Base-by-base conservation (phyloP, 1,284 basidiomycete genomes). In the Baeospora myosura region DNA sequence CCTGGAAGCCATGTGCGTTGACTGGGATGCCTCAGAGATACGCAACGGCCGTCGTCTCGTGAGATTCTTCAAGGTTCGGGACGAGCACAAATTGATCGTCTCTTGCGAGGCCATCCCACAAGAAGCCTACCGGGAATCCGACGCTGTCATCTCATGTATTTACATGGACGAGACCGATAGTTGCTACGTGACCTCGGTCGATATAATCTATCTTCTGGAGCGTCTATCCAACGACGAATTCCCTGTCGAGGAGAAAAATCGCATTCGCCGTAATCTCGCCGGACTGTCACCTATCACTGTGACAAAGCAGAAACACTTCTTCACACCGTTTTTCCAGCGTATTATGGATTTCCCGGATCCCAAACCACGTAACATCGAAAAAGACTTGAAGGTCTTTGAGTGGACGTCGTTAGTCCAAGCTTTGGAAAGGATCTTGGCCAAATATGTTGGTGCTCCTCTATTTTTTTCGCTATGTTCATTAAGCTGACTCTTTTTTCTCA, bases 331-430 rank as follows among this genome's bases (percentile, higher is more conserved):
- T 65, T 98, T 97, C 72, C 83, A 88, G 63, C 75, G 81, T 50
- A 93, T 98, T 65, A 97, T 98, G 94, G 81, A 88, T 43, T 95
- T 96, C 57, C 88, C 90, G 0, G 80, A 87, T 43, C 94, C 94
- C 2, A 93, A 91, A 61, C 94, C 94, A 4, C 74, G 95, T 40
- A 94, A 95, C 61, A 98, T 98, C 48, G 94, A 97, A 62, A 97
- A 98, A 72, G 92, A 96, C 56, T 76, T 98, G 59, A 98, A 98
- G 65, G 92, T 97, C 2, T 98, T 98, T 57, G 81, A 85, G n/a
- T 98, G 94, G 94, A 76, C 74, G 33, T 69, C 81, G 38, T 71
- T 98, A 8, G 76, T 74, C 4, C 75, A 81, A 46, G 91, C 92
- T 0, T 64, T 98, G 45, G 83, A 89, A 49, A 97, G 96, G 68